Conservation (phyloP, 2,329 filamentous ascomycete genomes). For the Cercospora brassicicola region DNA sequence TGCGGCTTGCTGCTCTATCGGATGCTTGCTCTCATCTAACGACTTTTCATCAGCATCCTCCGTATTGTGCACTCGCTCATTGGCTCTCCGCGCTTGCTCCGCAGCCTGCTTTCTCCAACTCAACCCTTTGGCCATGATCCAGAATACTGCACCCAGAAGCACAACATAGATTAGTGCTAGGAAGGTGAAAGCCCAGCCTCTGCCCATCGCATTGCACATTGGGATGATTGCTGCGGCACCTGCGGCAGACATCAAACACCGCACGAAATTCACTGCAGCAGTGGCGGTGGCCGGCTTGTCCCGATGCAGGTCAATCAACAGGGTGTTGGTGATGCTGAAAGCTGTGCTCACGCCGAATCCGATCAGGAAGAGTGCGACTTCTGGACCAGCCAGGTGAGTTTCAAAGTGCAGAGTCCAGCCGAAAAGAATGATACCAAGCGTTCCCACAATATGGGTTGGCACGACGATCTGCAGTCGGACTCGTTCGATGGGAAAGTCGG, state of each 20-base stretch:
- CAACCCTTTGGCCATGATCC: conserved; percentile 30
- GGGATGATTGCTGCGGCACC: conserved; percentile 43
- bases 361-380: conserved; percentile 49
- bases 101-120: conserved; percentile 27
- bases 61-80: not conserved
- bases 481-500: conserved; percentile 53
- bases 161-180: conserved; percentile 29
- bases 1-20: not conserved
- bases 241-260: conserved; percentile 47
- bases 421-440: conserved; percentile 41
- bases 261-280: conserved; percentile 47
- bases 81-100: conserved; percentile 19
- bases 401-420: conserved; percentile 46
- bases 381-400: conserved; percentile 44
- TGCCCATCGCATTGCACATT: conserved; percentile 35
- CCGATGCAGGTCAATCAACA: conserved; percentile 49
- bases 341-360: conserved; percentile 37
- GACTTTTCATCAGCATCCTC: conserved; percentile 16
- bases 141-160: conserved; percentile 26
- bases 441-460: conserved; percentile 41
- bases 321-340: conserved; percentile 49
- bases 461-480: conserved; percentile 45
- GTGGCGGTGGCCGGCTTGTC: conserved; percentile 45
- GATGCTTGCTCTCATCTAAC: not conserved
- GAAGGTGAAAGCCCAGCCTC: conserved; percentile 51